Base-by-base conservation (phyloP, 2,329 filamentous ascomycete genomes). In the Chaetomium globosum region DNA sequence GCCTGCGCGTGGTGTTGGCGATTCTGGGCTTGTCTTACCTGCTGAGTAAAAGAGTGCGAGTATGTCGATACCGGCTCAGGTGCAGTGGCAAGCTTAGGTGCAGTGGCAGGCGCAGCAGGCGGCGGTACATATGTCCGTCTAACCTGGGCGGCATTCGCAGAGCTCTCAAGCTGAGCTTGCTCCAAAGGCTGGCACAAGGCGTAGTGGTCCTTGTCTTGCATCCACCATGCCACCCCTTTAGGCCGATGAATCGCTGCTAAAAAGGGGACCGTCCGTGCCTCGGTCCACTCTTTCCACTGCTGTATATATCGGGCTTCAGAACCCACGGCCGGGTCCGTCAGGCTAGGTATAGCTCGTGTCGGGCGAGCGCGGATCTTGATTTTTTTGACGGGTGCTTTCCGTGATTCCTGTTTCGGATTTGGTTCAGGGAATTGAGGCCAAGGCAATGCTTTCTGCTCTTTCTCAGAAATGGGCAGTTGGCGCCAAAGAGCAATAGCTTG, bases 131-230 rank as follows among this genome's bases (percentile, higher is more conserved):
- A 26, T 6, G 7, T 21, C 21, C 63, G 23, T 53, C 48, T 48
- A 28, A 59, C 39, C 33, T 61, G 63, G 6, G 49, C 63, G 1
- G 28, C 53, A 3, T 30, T 21, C 2, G 53, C 63, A 13, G 58
- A 23, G 16, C 19, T 30, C 54, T 61, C 63, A 5, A 61, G 53
- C 28, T 49, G 59, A 13, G 10, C 48, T n/a, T 65, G 58, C 23
- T 65, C 63, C 19, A 4, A 26, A 5, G 26, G 58, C n/a, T 54
- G 46, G 53, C 53, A 57, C 6, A 61, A 48, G 9, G 23, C 63
- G 36, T 65, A 61, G 8, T 65, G 63, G 28, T 30, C 19, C 5
- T 21, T 28, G 9, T 61, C 33, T 19, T 65, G 23, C 63, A 61
- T 54, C 63, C 63, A 65, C 63, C 59, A 65, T 19, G 9, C 53